Base-by-base conservation (phyloP, 768 basidiomycete species). In the Mycena latifolia region DNA sequence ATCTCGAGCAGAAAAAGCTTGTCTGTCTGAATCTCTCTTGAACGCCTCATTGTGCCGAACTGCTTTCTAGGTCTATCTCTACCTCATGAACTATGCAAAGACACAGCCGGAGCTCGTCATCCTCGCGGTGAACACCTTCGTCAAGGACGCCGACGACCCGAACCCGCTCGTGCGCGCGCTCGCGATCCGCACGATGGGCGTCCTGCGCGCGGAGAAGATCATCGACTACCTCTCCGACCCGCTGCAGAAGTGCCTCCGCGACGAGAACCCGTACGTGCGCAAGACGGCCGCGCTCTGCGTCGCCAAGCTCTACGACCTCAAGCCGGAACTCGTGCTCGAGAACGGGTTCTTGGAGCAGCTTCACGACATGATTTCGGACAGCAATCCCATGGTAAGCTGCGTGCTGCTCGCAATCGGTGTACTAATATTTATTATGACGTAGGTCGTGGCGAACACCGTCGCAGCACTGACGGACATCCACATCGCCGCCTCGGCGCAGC, bases 1-100 rank as follows among this genome's bases (percentile, higher is more conserved):
- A 99, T 77, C 88, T 99, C 58, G 98, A 99, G 78, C 98, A 99
- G 82, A 99, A 99, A 89, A 99, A 99, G 80, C 92, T 99, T 35
- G 98, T 99, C n/a, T 99, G 98, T 74, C 88, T 98, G 25, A n/a
- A n/a, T n/a, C n/a, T n/a, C n/a, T n/a, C n/a, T n/a, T n/a, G n/a
- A n/a, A n/a, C n/a, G n/a, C n/a, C n/a, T n/a, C n/a, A n/a, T n/a
- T n/a, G n/a, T n/a, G n/a, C n/a, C n/a, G n/a, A n/a, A n/a, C n/a
- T n/a, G n/a, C n/a, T n/a, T n/a, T n/a, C n/a, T n/a, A n/a, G n/a
- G n/a, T n/a, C n/a, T n/a, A n/a, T n/a, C n/a, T n/a, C n/a, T 98
- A 98, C 78, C 89, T 99, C 64, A 98, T 99, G 93, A 99, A 99
- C 83, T 99, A 99, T 71, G 97, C 97, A 35, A 98, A 98, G 77